Evolutionary conservation across 495 filamentous ascomycete genomes (phyloP), one percentile per base, ranked within the genome.

Genomic region (Hyphodiscus hymeniophilus): DNA sequence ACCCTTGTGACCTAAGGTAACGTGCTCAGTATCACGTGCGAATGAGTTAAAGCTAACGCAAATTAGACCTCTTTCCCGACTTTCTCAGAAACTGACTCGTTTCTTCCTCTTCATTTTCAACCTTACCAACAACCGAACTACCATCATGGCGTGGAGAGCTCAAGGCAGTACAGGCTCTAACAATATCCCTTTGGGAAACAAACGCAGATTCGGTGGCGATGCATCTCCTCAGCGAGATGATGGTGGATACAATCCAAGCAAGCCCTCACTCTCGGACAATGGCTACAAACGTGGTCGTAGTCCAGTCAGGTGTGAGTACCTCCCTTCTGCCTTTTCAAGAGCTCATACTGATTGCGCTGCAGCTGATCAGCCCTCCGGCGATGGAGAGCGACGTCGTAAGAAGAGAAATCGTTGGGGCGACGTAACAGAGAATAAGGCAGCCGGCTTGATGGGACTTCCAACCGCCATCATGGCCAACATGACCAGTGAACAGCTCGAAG

Each of bases 341-440:
- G 2, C 23, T 3, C 15, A 42, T 51, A 34, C 50, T 60, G 16
- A 60, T 42, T 7, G 2, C 35, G n/a, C 24, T 66, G 59, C 60
- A 60, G 58, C 61, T 54, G 70, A 81, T 18, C 69, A 69, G 12
- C 46, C 50, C 30, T 23, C 48, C 44, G 48, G 30, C 16, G 87
- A 94, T 70, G 89, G 85, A 39, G 70, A 78, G 40, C 82, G 81
- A 63, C 77, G 81, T 23, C 89, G 92, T 69, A 95, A 94, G 81
- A 97, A 95, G 80, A 80, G 88, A 58, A 97, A 95, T 69, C 85
- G 92, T 57, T 99, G 92, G 92, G 92, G 92, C 47, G 89, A 95
- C 59, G 85, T 82, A 47, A 82, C 85, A 47, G 91, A 96, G 66
- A 99, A 99, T 71, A 95, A 96, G 74, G 91, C 92, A 17, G 92